A percentile compares a stretch with the other conserved stretches of the same genome.
Conservation (phyloP, 2,329 filamentous ascomycete species). For the Penicillium olsonii region DNA sequence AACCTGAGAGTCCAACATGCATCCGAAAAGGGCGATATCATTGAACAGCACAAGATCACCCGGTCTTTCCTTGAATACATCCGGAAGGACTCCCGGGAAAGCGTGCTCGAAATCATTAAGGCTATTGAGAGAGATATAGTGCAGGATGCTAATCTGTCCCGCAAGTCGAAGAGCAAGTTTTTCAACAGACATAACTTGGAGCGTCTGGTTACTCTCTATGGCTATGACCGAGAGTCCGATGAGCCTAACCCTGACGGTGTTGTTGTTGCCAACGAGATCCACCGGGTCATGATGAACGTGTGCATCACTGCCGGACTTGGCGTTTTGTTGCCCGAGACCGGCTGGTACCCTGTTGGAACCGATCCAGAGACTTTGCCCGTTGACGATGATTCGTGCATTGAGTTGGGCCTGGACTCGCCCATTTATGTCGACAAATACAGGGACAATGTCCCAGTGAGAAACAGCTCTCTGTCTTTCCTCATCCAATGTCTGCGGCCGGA, state of each 20-base stretch:
- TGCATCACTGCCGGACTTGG: constrained; percentile 76
- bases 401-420: constrained; percentile 68
- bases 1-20: constrained; percentile 76
- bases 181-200: constrained; percentile 74
- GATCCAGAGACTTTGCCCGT: constrained; percentile 59
- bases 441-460: constrained; percentile 71
- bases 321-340: constrained; percentile 72
- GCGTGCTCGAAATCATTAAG: constrained; percentile 74
- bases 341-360: constrained; percentile 77
- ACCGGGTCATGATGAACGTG: constrained; percentile 72
- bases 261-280: constrained; percentile 67
- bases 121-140: constrained; percentile 71
- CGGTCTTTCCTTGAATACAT: constrained; percentile 74
- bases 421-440: constrained; percentile 69
- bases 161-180: constrained; percentile 72
- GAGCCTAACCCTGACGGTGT: constrained; percentile 46
- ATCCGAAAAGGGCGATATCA: constrained; percentile 76
- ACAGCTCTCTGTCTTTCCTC: constrained; percentile 76
- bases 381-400: constrained; percentile 53
- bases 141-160: constrained; percentile 70
- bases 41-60: constrained; percentile 72
- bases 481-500: constrained; percentile 79
- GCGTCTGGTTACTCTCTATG: constrained; percentile 71
- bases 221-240: constrained; percentile 50
- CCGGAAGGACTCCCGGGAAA: constrained; percentile 71